A percentile compares a stretch with the other conserved stretches of the same genome.
These are phyloP conservation scores for Fonsecaea nubica DNA, from an alignment of 2,329 filamentous ascomycete species.

Conservation along the genomic window DNA sequence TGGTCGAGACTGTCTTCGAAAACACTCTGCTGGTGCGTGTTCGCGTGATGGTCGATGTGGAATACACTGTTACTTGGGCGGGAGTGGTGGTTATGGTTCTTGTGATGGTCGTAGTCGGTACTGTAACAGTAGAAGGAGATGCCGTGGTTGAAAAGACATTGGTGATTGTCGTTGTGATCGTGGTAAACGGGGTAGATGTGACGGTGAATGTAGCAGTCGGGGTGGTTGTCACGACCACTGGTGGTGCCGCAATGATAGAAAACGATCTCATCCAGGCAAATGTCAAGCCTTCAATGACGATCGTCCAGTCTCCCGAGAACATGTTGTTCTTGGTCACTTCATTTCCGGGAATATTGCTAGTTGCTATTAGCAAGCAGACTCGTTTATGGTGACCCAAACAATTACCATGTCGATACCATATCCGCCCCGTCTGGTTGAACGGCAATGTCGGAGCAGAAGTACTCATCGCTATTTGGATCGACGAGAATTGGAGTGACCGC, in stretches of 20 bases:
- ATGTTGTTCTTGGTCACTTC: slow-evolving; percentile 35
- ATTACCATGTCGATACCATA: slow-evolving; percentile 37
- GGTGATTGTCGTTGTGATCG: slow-evolving; percentile 32
- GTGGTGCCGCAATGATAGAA: slow-evolving; percentile 36
- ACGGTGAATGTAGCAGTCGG: slow-evolving; percentile 35
- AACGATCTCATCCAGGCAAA: slow-evolving; percentile 38
- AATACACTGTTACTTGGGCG: slow-evolving; percentile 30
- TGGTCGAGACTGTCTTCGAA: slow-evolving; percentile 30
- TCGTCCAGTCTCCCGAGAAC: slow-evolving; percentile 37
- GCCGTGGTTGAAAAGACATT: slow-evolving; percentile 29
- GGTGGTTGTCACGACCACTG: slow-evolving; percentile 30
- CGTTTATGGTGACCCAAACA: background rate
- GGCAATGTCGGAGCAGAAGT: slow-evolving; percentile 38
- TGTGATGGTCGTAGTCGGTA: slow-evolving; percentile 31
- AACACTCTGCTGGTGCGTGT: slow-evolving; percentile 29
- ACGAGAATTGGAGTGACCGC: slow-evolving; percentile 37
- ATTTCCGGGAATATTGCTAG: slow-evolving; percentile 36
- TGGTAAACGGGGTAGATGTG: slow-evolving; percentile 30
- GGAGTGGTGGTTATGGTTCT: slow-evolving; percentile 32
- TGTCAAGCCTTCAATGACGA: slow-evolving; percentile 37
- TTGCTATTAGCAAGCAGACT: slow-evolving; percentile 10
- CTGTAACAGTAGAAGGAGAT: slow-evolving; percentile 30
- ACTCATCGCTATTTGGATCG: slow-evolving; percentile 37
- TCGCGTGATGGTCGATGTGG: slow-evolving; percentile 29
- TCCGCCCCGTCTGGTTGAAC: slow-evolving; percentile 33